phyloP scores from a whole-genome alignment of 2,329 filamentous ascomycete species.

The Alternaria arborescens region DNA sequence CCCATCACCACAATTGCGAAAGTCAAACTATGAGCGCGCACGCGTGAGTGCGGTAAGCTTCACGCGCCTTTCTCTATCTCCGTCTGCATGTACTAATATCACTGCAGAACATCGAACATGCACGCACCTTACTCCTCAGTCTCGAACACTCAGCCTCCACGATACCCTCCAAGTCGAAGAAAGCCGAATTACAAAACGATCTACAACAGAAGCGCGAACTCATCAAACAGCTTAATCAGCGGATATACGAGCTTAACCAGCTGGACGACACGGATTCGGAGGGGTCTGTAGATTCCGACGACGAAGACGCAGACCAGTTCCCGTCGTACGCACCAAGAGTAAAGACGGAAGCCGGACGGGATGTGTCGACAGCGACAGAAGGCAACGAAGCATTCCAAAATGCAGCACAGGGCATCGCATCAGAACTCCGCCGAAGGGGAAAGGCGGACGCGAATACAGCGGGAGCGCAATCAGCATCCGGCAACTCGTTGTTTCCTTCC shows the following conservation, averaged over 20 bases:
- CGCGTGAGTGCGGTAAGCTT: constrained; percentile 63
- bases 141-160: constrained; percentile 73
- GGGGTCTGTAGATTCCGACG: constrained; percentile 48
- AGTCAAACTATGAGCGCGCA: constrained; percentile 72
- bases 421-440: constrained; percentile 45
- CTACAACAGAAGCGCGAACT: constrained; percentile 71
- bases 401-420: constrained; percentile 46
- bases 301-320: constrained; percentile 55
- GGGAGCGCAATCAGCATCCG: constrained; percentile 38
- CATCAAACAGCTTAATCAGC: constrained; percentile 71
- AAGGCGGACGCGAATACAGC: constrained; percentile 28
- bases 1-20: constrained; percentile 65
- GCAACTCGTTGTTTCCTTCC: constrained; percentile 54
- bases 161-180: constrained; percentile 55
- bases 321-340: constrained; percentile 55
- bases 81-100: constrained; percentile 4
- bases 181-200: constrained; percentile 69
- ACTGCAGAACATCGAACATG: constrained; percentile 73
- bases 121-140: constrained; percentile 71
- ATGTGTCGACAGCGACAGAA: constrained; percentile 37
- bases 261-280: constrained; percentile 55
- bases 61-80: not conserved
- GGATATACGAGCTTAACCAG: constrained; percentile 73
- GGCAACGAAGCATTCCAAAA: constrained; percentile 46
- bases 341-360: constrained; percentile 42